Evolutionary conservation across 257 asterid genomes (phyloP).

Genomic region (Striga asiatica): DNA sequence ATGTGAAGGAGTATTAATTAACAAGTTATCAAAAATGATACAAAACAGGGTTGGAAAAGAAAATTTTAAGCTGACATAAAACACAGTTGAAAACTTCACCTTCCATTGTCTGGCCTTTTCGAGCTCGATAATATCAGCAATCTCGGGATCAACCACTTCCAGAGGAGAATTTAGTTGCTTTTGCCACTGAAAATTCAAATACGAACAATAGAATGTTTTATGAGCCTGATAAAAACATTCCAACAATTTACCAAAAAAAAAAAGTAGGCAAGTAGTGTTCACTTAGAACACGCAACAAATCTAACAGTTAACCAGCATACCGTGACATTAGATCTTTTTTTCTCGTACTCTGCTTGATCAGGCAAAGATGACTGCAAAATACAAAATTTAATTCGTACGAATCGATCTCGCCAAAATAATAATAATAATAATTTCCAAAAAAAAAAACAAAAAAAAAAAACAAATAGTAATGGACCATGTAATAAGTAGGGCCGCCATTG

Average conservation of each 20-base stretch:
- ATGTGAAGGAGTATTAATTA: no score
- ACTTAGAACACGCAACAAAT: not conserved
- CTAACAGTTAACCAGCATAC: constrained; percentile 37
- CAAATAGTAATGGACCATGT: constrained; percentile 35
- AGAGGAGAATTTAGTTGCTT: constrained; percentile 69
- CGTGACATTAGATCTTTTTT: constrained; percentile 54
- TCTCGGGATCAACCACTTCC: constrained; percentile 78
- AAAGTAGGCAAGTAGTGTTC: no score
- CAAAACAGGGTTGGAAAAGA: no score
- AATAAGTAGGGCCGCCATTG: constrained; percentile 46
- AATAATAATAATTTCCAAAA: no score
- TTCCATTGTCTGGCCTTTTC: constrained; percentile 98
- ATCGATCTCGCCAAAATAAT: not conserved
- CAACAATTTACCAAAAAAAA: no score
- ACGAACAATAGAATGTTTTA: no score
- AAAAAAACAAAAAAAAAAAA: not conserved
- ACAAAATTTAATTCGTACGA: not conserved
- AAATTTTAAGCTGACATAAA: no score
- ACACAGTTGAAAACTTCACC: no score
- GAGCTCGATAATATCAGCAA: constrained; percentile 79
- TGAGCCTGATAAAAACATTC: no score
- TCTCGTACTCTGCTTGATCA: constrained; percentile 65
- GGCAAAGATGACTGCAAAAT: constrained; percentile 62
- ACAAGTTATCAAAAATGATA: no score
- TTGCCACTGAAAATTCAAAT: no score